Evolutionary conservation across 805 yeast species (phyloP), one percentile per base, ranked within the genome.

Genomic region (Hanseniaspora thailandica): DNA sequence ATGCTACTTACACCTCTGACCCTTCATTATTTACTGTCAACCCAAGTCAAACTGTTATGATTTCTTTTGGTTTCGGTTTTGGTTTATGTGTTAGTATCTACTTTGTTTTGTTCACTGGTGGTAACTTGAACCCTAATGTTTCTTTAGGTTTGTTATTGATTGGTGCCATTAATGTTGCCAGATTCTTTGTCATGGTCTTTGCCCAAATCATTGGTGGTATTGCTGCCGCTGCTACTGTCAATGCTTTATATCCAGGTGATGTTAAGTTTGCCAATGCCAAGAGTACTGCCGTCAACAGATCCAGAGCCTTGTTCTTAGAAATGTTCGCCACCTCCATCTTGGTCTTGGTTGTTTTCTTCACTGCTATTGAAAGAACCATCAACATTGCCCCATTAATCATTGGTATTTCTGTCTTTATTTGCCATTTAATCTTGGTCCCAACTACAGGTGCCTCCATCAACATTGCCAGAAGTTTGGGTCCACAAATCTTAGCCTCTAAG

Each of bases 381-480:
- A 80, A 73, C 66, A 74, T 82, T 70, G 94, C 95, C 50, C 93
- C 95, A 55, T 74, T 84, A 56, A 84, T 76, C 64, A 86, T 86
- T 69, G 96, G 96, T 67, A 67, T 86, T 54, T 77, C 95, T 28
- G 74, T 86, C 60, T 83, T 86, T 72, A 71, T 86, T 61, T 94
- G 83, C 47, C 95, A 86, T 67, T 77, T 86, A 73, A 75, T 85
- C 61, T 77, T 84, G 65, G 85, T 87, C 54, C 83, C 76, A 76
- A 83, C 77, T 73, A 84, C 95, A 48, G 95, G 95, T 66, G 94
- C 95, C 38, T 95, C 95, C 66, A 73, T 86, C 63, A 86, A 86
- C 76, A 95, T 95, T 55, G 95, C 96, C 45, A 80, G 96, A 74
- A 72, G 86, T 33, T 76, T 86, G 55, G 96, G 96, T 63, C 94